Evolutionary conservation across 2,329 filamentous ascomycete species (phyloP).

Genomic region (Neonectria hederae): DNA sequence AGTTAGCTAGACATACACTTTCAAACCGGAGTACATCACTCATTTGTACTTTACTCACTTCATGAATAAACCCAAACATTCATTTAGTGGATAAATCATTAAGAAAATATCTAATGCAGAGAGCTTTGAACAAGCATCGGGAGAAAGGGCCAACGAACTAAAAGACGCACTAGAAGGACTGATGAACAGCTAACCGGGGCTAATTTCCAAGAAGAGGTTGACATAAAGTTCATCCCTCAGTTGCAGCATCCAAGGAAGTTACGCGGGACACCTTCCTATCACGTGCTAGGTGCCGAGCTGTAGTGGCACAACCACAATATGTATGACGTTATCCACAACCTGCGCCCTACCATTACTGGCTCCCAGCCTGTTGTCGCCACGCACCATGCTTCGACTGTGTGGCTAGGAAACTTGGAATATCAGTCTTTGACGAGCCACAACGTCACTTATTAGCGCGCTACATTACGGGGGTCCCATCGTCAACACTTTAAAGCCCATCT

Average conservation of each 20-base stretch:
- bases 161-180: too few relatives aligned
- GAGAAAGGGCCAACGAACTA: too few relatives aligned
- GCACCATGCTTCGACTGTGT: slow-evolving; percentile 24
- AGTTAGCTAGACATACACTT: too few relatives aligned
- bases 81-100: too few relatives aligned
- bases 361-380: slow-evolving; percentile 33
- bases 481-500: neutral
- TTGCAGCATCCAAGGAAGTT: neutral
- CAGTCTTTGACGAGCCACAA: slow-evolving; percentile 21
- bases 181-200: too few relatives aligned
- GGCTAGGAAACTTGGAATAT: slow-evolving; percentile 40
- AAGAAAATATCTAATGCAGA: too few relatives aligned
- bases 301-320: neutral
- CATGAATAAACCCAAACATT: too few relatives aligned
- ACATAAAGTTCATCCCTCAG: neutral
- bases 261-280: neutral
- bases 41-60: too few relatives aligned
- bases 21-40: too few relatives aligned
- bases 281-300: slow-evolving; percentile 7
- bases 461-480: neutral
- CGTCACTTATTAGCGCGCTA: slow-evolving; percentile 32
- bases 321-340: slow-evolving; percentile 33
- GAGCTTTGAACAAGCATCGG: too few relatives aligned
- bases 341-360: slow-evolving; percentile 22
- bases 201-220: neutral